These are phyloP conservation scores for Elongisporangium undulatum DNA, from an alignment of 352 stramenopile genomes.

Conservation along the genomic window DNA sequence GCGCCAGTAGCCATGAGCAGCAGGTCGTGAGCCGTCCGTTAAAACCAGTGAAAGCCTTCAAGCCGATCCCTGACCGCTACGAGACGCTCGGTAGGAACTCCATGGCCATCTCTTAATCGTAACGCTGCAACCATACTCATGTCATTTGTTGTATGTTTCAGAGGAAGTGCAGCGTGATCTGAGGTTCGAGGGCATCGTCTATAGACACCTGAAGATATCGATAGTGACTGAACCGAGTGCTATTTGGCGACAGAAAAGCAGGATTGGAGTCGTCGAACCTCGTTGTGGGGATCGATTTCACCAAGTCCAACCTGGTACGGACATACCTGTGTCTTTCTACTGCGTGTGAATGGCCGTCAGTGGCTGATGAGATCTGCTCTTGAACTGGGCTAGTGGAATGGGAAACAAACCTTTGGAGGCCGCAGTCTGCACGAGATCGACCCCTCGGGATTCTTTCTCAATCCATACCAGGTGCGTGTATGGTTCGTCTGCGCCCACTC, in stretches of 20 bases:
- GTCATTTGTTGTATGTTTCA: background rate
- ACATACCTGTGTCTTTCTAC: background rate
- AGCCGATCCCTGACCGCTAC: constrained; percentile 29
- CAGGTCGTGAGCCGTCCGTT: background rate
- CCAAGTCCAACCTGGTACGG: constrained; percentile 41
- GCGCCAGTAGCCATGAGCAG: background rate
- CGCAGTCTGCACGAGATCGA: constrained; percentile 59
- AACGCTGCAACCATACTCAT: background rate
- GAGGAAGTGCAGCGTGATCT: background rate
- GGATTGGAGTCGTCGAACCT: constrained; percentile 48
- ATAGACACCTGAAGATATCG: background rate
- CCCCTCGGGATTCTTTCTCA: constrained; percentile 28
- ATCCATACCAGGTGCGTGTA: constrained; percentile 55
- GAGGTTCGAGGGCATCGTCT: background rate
- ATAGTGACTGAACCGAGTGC: background rate
- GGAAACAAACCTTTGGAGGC: constrained; percentile 48
- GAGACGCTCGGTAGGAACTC: constrained; percentile 16
- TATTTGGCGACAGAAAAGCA: constrained; percentile 6
- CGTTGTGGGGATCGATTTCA: constrained; percentile 40
- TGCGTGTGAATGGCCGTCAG: background rate
- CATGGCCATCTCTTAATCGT: background rate
- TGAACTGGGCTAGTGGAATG: constrained; percentile 1
- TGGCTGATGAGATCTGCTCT: background rate
- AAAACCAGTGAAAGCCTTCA: constrained; percentile 7
- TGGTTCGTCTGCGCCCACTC: background rate